Conservation (phyloP, 768 basidiomycete genomes). For the Holtermanniella nyarrowii region DNA sequence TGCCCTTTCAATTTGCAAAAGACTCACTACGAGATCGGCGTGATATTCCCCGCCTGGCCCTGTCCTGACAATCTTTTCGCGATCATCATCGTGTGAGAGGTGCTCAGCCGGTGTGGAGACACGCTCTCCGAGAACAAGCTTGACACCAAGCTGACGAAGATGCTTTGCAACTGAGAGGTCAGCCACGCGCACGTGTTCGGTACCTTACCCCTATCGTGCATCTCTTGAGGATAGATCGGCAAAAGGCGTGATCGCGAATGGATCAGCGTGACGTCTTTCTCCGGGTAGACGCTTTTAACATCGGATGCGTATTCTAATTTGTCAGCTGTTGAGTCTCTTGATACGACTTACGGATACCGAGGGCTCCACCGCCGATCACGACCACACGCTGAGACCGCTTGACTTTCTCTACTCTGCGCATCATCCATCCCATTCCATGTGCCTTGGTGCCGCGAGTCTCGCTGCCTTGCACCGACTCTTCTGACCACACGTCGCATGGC, state of each 20-base stretch:
- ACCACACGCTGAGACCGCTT: constrained; percentile 34
- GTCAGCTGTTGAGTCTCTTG: no score
- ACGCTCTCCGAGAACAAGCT: constrained; percentile 30
- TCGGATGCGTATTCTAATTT: constrained; percentile 42
- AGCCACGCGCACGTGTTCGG: not conserved
- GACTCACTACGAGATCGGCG: constrained; percentile 31
- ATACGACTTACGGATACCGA: constrained; percentile 38
- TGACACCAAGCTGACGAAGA: constrained; percentile 26
- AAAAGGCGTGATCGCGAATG: constrained; percentile 40
- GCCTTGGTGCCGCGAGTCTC: constrained; percentile 30
- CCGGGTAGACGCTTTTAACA: constrained; percentile 39
- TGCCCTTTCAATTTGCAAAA: not conserved
- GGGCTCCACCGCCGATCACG: constrained; percentile 43
- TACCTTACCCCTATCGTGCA: constrained; percentile 34
- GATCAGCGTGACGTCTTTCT: constrained; percentile 40
- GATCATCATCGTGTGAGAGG: constrained; percentile 21
- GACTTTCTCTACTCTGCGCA: constrained; percentile 27
- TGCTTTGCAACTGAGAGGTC: constrained; percentile 18
- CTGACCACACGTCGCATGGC: constrained; percentile 36
- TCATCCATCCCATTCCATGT: constrained; percentile 36
- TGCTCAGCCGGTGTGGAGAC: constrained; percentile 26
- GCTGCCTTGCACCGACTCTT: constrained; percentile 12
- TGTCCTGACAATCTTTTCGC: constrained; percentile 25
- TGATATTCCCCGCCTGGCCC: constrained; percentile 29
- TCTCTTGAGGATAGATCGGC: constrained; percentile 36